Evolutionary conservation across 1,284 basidiomycete species (phyloP).

Genomic region (Apiotrichum veenhuisii): DNA sequence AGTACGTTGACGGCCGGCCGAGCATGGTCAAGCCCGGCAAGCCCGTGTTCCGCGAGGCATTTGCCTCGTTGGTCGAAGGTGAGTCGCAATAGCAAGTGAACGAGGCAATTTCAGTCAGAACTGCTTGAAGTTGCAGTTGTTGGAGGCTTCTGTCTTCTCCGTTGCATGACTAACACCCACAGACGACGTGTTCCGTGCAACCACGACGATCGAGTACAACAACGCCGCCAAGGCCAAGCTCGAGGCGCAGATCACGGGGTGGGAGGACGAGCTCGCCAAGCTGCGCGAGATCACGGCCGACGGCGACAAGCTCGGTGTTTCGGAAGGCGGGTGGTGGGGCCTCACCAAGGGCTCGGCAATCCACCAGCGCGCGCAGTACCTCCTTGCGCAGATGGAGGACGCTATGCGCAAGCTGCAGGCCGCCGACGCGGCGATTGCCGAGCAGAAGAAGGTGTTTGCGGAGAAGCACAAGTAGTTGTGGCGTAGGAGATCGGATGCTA

Average conservation of each 20-base stretch:
- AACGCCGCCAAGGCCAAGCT: constrained; percentile 64
- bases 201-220: constrained; percentile 76
- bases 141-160: too few species aligned
- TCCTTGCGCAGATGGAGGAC: constrained; percentile 69
- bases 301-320: constrained; percentile 37
- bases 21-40: constrained; percentile 81
- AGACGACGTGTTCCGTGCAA: constrained; percentile 78
- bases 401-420: constrained; percentile 64
- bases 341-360: constrained; percentile 56
- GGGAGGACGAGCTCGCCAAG: constrained; percentile 69
- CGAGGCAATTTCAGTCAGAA: too few species aligned
- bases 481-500: too few species aligned
- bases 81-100: constrained; percentile 26
- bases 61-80: constrained; percentile 74
- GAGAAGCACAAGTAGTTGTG: background rate
- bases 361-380: constrained; percentile 62
- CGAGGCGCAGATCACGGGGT: constrained; percentile 63
- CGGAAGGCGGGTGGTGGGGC: constrained; percentile 37
- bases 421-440: constrained; percentile 65
- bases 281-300: constrained; percentile 59
- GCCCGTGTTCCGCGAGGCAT: constrained; percentile 82
- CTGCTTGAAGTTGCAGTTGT: too few species aligned
- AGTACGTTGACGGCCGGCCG: constrained; percentile 74
- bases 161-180: background rate
- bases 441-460: constrained; percentile 60